Evolutionary conservation across 805 yeast genomes (phyloP), one percentile per base, ranked within the genome.

Genomic region (Sugiyamaella mastotermitis): DNA sequence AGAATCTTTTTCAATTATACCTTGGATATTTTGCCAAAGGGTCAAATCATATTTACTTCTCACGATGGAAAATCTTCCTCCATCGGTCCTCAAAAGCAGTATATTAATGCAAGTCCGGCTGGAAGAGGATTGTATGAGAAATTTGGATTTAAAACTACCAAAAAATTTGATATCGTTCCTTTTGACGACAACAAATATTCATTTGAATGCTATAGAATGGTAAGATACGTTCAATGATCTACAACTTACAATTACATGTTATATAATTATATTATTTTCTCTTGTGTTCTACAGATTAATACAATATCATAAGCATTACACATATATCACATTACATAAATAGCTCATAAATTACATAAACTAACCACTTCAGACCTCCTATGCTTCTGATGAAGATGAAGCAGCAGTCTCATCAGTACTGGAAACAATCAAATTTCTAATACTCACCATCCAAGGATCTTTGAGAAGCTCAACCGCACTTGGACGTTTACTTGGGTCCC

Each of bases 401-500:
- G 14, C 30, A 27, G 30, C 30, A 17, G 17, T 27, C 6, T 27
- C 30, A 27, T 27, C 30, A 6, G 30, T 11, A 7, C 17, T 10
- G 8, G 17, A 14, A 3, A 46, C 22, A 14, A 47, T 42, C 15
- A 42, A 22, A 10, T 38, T 39, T 11, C 48, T 31, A 29, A 49
- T 47, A 16, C 31, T 28, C 16, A 47, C 38, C 38, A 87, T 80
- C 97, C 97, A 88, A 3, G 95, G 95, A 56, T 88, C 95, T 46
- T 74, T 74, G n/a, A 90, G 63, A 35, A 92, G 67, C 50, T 86
- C 97, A 35, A 78, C 80, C 0, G 98, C 97, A 20, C 83, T 70
- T 1, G 85, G 78, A 47, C 98, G 74, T 57, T 75, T 74, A 31
- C 68, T 68, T 1, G 97, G 95, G 56, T 87, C 87, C 43, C 81